Evolutionary conservation across 805 yeast genomes (phyloP).

Genomic region (Tetrapisispora arboricola): DNA sequence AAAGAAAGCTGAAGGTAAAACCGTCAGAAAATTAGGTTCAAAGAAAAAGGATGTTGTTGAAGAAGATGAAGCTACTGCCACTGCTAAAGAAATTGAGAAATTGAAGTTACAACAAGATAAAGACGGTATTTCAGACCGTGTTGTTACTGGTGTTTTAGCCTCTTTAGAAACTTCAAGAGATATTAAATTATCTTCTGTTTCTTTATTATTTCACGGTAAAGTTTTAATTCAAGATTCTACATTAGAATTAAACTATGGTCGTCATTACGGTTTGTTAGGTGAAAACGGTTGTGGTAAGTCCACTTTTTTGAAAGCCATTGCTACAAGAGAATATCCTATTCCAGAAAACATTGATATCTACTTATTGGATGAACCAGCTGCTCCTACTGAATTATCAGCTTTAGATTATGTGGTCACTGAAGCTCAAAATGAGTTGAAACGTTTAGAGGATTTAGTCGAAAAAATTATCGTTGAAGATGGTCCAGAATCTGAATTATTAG

Average conservation of each 20-base stretch:
- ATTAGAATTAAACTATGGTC: conserved; percentile 90
- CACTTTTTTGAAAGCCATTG: conserved; percentile 83
- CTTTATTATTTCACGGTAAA: conserved; percentile 94
- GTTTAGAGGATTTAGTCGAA: conserved; percentile 86
- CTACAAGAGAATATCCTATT: conserved; percentile 92
- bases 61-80: conserved; percentile 44
- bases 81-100: conserved; percentile 69
- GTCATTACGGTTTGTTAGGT: conserved; percentile 95
- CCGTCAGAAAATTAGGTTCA: conserved; percentile 44
- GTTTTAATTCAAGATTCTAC: conserved; percentile 87
- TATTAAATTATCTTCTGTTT: conserved; percentile 80
- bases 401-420: conserved; percentile 93
- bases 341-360: conserved; percentile 89
- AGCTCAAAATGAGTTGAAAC: conserved; percentile 86
- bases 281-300: conserved; percentile 99
- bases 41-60: conserved; percentile 34
- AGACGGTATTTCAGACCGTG: conserved; percentile 93
- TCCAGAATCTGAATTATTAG: conserved; percentile 81
- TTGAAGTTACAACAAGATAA: conserved; percentile 89
- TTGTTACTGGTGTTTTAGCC: conserved; percentile 91
- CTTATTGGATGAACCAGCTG: conserved; percentile 95
- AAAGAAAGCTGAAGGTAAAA: conserved; percentile 74
- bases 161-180: conserved; percentile 87
- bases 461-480: conserved; percentile 83
- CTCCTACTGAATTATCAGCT: conserved; percentile 83